phyloP scores from a whole-genome alignment of 805 yeast species.

The Candida piceae region DNA sequence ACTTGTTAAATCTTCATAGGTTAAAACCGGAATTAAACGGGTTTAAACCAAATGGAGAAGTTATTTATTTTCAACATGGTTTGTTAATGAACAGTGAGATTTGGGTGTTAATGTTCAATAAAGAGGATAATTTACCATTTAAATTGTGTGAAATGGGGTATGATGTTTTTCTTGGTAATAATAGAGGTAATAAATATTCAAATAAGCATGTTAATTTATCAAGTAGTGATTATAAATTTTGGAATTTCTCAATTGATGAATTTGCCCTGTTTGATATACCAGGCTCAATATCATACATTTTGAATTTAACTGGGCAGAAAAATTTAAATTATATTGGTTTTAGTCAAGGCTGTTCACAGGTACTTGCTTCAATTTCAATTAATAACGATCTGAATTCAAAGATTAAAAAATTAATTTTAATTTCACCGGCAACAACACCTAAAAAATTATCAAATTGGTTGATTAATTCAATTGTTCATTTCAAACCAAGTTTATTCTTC shows the following conservation, averaged over 20 bases:
- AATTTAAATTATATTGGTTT: slow-evolving; percentile 77
- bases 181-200: slow-evolving; percentile 89
- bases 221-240: slow-evolving; percentile 46
- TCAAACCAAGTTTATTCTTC: slow-evolving; percentile 71
- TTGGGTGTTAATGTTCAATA: slow-evolving; percentile 40
- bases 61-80: slow-evolving; percentile 88
- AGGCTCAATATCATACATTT: slow-evolving; percentile 68
- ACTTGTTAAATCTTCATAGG: slow-evolving; percentile 70
- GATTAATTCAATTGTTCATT: slow-evolving; percentile 69
- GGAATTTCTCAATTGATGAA: slow-evolving; percentile 93
- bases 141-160: slow-evolving; percentile 73
- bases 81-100: slow-evolving; percentile 83
- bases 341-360: slow-evolving; percentile 94
- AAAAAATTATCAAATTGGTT: slow-evolving; percentile 73
- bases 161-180: slow-evolving; percentile 94
- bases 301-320: slow-evolving; percentile 42
- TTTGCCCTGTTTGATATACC: slow-evolving; percentile 92
- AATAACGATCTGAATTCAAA: slow-evolving; percentile 62
- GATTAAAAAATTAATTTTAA: slow-evolving; percentile 44
- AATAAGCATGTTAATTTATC: slow-evolving; percentile 60
- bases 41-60: slow-evolving; percentile 34
- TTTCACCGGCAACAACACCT: slow-evolving; percentile 94
- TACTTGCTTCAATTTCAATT: slow-evolving; percentile 75
- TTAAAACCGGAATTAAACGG: slow-evolving; percentile 37
- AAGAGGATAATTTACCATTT: slow-evolving; percentile 59